Percentiles rank a stretch among this genome's conserved stretches.
Conservation (phyloP, 176 grass and related monocot genomes). For the Phragmites australis region DNA sequence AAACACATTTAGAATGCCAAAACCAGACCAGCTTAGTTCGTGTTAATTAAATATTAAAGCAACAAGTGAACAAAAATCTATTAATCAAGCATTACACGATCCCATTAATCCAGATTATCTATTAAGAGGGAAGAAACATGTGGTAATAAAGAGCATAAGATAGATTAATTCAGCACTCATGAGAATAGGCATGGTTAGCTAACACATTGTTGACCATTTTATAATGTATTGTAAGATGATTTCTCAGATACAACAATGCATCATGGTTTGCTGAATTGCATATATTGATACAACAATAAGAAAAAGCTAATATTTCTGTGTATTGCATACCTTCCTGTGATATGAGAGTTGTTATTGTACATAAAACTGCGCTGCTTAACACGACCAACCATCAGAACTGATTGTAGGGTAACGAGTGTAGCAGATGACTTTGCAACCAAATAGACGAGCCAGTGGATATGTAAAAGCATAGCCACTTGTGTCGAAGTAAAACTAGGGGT, state of each 20-base stretch:
- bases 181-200: neutral
- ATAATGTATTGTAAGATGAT: neutral
- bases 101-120: neutral
- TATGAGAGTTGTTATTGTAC: conserved; percentile 85
- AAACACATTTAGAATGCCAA: neutral
- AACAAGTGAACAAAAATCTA: neutral
- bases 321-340: conserved; percentile 66
- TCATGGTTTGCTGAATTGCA: neutral
- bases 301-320: neutral
- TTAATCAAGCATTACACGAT: neutral
- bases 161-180: neutral
- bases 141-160: neutral
- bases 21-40: neutral
- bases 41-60: neutral
- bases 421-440: conserved; percentile 86
- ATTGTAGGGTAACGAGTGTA: conserved; percentile 98
- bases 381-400: conserved; percentile 90
- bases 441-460: conserved; percentile 79
- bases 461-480: conserved; percentile 97
- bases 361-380: conserved; percentile 69
- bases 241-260: conserved; percentile 6
- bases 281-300: neutral
- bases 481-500: conserved; percentile 79
- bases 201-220: neutral
- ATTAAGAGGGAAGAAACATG: conserved; percentile 5